phyloP scores from a whole-genome alignment of 192 early-diverging fungal species.

The Kappamyces sp. region DNA sequence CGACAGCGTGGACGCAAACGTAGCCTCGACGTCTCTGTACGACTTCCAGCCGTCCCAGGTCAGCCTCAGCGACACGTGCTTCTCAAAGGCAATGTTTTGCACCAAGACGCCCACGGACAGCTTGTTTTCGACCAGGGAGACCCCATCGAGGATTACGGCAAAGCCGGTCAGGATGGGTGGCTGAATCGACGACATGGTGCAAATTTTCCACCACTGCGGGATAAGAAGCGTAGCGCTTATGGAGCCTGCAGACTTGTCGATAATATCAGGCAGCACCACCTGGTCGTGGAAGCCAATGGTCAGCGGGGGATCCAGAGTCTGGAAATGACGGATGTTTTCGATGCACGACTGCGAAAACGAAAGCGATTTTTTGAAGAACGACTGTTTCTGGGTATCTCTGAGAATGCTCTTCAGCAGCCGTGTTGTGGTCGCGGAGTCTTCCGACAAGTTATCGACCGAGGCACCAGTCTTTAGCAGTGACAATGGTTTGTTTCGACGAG shows the following conservation, averaged over 20 bases:
- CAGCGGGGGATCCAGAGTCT: conserved; percentile 4
- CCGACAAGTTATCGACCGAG: too few species aligned
- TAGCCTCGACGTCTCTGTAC: conserved; percentile 57
- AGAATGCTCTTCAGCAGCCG: too few species aligned
- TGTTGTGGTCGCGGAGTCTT: too few species aligned
- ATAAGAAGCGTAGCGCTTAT: conserved; percentile 15
- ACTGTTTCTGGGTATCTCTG: too few species aligned
- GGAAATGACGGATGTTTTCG: conserved; percentile 24
- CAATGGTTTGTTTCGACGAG: too few species aligned
- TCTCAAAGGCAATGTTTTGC: conserved; percentile 82
- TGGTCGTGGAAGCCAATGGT: conserved; percentile 17
- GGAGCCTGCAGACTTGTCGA: conserved; percentile 19
- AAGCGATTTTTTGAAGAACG: conserved; percentile 14
- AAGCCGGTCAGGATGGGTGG: conserved; percentile 37
- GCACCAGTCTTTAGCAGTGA: too few species aligned
- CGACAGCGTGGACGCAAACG: conserved; percentile 53
- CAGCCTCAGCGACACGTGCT: conserved; percentile 72
- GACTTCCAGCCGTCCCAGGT: conserved; percentile 80
- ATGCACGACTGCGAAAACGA: conserved; percentile 15
- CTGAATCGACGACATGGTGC: conserved; percentile 19
- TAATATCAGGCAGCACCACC: conserved; percentile 21
- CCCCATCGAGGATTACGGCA: conserved; percentile 54
- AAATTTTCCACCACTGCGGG: conserved; percentile 19
- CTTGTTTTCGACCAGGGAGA: conserved; percentile 43
- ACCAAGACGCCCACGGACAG: conserved; percentile 67